Conservation (phyloP, 306 rosid genomes). For the Cicer chorassanicum region DNA sequence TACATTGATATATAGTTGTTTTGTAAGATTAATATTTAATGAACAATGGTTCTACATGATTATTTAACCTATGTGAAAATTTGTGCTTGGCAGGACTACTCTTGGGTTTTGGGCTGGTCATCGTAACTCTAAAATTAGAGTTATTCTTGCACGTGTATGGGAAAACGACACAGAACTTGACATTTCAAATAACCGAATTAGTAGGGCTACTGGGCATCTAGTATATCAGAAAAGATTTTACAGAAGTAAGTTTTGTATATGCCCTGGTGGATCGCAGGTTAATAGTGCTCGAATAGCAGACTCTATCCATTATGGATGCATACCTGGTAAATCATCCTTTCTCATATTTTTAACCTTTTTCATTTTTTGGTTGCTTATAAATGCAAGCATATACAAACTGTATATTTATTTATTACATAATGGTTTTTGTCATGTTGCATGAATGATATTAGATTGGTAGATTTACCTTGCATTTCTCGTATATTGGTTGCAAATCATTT, state of each 20-base stretch:
- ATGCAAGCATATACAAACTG: slow-evolving; percentile 5
- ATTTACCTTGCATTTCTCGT: slow-evolving; percentile 19
- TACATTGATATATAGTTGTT: slow-evolving; percentile 20
- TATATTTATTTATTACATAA: background rate
- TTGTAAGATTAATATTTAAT: slow-evolving; percentile 25
- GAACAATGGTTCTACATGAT: slow-evolving; percentile 19
- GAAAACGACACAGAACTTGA: slow-evolving; percentile 97
- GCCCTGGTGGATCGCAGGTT: slow-evolving; percentile 99
- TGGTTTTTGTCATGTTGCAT: slow-evolving; percentile 12
- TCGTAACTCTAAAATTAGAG: slow-evolving; percentile 95
- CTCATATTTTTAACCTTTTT: slow-evolving; percentile 6
- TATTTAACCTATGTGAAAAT: slow-evolving; percentile 32
- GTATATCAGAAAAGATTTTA: slow-evolving; percentile 89
- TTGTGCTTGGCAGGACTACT: slow-evolving; percentile 67
- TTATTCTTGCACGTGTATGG: slow-evolving; percentile 92
- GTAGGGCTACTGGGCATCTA: slow-evolving; percentile 82
- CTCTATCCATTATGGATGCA: slow-evolving; percentile 96
- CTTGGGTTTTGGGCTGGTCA: slow-evolving; percentile 99
- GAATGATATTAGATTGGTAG: slow-evolving; percentile 14
- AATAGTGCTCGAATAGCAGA: slow-evolving; percentile 96
- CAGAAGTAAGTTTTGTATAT: slow-evolving; percentile 82
- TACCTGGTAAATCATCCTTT: slow-evolving; percentile 67
- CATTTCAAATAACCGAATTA: slow-evolving; percentile 86
- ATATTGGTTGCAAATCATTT: slow-evolving; percentile 28
- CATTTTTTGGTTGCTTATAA: slow-evolving; percentile 29